Percentiles rank a stretch among this genome's conserved stretches.
Conservation (phyloP, 192 early-diverging fungal genomes). For the Entomortierella chlamydospora region DNA sequence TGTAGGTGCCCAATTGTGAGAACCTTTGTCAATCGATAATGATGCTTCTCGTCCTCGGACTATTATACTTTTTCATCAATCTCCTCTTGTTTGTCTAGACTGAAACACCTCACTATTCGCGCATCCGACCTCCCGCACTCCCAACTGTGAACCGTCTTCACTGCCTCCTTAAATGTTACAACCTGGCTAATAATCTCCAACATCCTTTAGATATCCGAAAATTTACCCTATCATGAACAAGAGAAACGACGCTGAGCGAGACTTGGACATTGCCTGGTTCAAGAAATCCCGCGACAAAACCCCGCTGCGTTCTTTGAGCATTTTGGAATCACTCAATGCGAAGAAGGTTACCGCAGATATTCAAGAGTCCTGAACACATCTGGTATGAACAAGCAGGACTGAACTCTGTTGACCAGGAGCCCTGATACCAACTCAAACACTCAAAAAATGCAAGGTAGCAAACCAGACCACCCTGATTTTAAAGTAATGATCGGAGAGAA, state of each 20-base stretch:
- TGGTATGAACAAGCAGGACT: background rate
- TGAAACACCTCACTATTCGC: too few relatives aligned
- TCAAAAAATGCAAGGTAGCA: too few relatives aligned
- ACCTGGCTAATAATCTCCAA: background rate
- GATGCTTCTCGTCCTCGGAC: too few relatives aligned
- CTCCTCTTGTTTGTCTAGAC: background rate
- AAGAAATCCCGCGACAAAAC: slow-evolving; percentile 15
- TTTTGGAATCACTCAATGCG: slow-evolving; percentile 2
- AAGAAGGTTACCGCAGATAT: slow-evolving; percentile 20
- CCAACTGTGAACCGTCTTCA: too few relatives aligned
- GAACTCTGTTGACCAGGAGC: slow-evolving; percentile 2
- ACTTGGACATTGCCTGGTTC: slow-evolving; percentile 7
- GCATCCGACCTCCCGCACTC: too few relatives aligned
- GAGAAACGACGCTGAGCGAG: background rate
- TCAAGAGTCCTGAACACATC: background rate
- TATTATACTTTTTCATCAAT: too few relatives aligned
- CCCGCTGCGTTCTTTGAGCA: slow-evolving; percentile 13
- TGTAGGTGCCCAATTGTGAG: slow-evolving; percentile 13
- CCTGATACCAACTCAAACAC: too few relatives aligned
- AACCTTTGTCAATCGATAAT: too few relatives aligned
- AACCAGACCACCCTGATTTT: too few relatives aligned
- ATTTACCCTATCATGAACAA: slow-evolving; percentile 9
- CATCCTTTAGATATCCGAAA: background rate
- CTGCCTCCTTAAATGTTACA: slow-evolving; percentile 1
- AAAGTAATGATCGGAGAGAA: too few relatives aligned